Base-by-base conservation (phyloP, 2,329 filamentous ascomycete species). In the Colletotrichum theobromicola region DNA sequence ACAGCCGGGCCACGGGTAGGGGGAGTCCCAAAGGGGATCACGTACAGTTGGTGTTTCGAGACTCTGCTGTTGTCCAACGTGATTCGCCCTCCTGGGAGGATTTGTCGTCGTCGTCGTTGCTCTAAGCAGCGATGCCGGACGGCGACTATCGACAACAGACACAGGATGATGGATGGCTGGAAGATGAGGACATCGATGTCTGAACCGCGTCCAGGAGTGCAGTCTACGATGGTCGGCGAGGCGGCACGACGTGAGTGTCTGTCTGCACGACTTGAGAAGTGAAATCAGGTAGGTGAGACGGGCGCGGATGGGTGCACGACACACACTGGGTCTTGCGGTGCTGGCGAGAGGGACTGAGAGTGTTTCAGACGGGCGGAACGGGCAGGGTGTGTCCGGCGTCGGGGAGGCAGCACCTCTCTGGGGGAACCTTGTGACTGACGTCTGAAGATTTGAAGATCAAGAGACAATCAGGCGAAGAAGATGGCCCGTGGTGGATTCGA, bases 11-110 rank as follows among this genome's bases (percentile, higher is more conserved):
- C 77, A 77, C 79, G 82, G 77, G 80, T 78, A 81, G 79, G 80
- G 71, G 80, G 76, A 77, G 76, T 71, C 74, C 75, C 79, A 74
- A 79, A 79, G 76, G 79, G 79, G 78, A 83, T 83, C 83, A 86
- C 84, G 79, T 85, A 86, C 85, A 79, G 77, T 82, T 82, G 80
- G 81, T 77, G 85, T 87, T 87, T 86, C 84, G 84, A 82, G 79
- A 80, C 74, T 78, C 80, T 77, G 79, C 79, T 26, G 30, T 50
- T 26, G 55, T 46, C 75, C 75, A 77, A 77, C 72, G 78, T 80
- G 78, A 79, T 80, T 77, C 72, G 68, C 42, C 46, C 71, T 34
- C 57, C 61, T 30, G 66, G 24, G 75, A 60, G 74, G 72, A 72
- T 70, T 63, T 76, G 74, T 77, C 62, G 76, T 71, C 75, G 75